These are phyloP conservation scores for Carnegiea gigantea DNA, from an alignment of 179 eudicot genomes.

Conservation along the genomic window DNA sequence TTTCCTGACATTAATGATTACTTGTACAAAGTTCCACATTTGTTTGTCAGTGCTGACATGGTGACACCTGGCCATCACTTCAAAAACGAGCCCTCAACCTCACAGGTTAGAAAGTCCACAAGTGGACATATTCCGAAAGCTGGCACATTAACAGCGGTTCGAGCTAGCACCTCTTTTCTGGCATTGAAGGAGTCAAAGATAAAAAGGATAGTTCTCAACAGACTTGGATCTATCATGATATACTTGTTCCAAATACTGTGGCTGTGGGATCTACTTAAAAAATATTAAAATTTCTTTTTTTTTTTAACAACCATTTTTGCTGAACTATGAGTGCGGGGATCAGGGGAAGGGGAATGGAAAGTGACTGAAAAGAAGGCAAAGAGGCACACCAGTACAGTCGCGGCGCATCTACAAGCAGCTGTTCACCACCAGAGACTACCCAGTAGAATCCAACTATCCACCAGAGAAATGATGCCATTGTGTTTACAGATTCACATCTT, in stretches of 20 bases:
- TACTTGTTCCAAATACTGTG: background rate
- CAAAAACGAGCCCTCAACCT: background rate
- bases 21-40: background rate
- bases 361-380: background rate
- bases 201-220: background rate
- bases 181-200: background rate
- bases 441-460: constrained; percentile 98
- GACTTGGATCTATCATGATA: background rate
- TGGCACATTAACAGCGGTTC: background rate
- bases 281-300: background rate
- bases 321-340: background rate
- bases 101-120: background rate
- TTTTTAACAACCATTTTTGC: too few relatives aligned
- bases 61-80: background rate
- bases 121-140: background rate
- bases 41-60: background rate
- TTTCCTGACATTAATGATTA: too few relatives aligned
- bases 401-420: constrained; percentile 69
- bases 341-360: background rate
- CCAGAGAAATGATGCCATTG: constrained; percentile 90
- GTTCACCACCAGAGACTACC: constrained; percentile 87
- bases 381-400: constrained; percentile 74
- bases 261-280: background rate
- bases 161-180: background rate
- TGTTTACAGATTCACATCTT: constrained; percentile 77